Conservation (phyloP, 2,329 filamentous ascomycete species). For the Teratosphaeria pseudoeucalypti region DNA sequence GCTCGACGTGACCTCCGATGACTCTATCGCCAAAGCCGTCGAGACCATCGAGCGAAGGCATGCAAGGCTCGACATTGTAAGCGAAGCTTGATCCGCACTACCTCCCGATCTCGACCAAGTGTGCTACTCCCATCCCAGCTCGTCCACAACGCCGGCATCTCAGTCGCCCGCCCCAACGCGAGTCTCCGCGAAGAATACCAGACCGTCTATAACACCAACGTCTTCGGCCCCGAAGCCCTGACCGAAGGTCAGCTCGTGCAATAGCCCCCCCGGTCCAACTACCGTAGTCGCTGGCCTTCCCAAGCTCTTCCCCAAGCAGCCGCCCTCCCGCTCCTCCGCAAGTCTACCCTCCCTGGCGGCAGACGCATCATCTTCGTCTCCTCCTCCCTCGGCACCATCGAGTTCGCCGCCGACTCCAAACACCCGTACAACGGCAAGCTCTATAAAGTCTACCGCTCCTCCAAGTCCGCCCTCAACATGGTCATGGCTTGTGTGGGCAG, state of each 20-base stretch:
- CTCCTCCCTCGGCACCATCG: conserved; percentile 5
- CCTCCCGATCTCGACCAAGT: neutral
- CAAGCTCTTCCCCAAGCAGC: neutral
- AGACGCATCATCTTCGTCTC: conserved; percentile 7
- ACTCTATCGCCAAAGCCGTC: conserved; percentile 31
- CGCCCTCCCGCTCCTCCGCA: neutral
- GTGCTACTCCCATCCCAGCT: conserved; percentile 6
- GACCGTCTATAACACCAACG: conserved; percentile 12
- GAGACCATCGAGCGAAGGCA: conserved; percentile 18
- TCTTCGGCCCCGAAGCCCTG: neutral
- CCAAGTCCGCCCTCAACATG: conserved; percentile 1
- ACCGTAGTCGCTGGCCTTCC: no score
- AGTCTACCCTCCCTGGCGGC: conserved; percentile 3
- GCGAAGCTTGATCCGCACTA: neutral
- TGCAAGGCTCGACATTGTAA: conserved; percentile 22
- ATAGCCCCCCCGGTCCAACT: no score
- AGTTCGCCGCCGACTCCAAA: neutral
- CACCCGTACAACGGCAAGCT: neutral
- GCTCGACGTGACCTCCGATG: conserved; percentile 35
- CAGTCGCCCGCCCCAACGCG: neutral
- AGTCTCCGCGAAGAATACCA: conserved; percentile 12
- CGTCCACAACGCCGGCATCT: conserved; percentile 28
- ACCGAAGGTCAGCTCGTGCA: neutral
- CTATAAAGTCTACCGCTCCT: neutral
- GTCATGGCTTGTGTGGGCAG: conserved; percentile 3